A percentile compares a stretch with the other conserved stretches of the same genome.
These are phyloP conservation scores for Hortiboletus flavorubellus DNA, from an alignment of 768 basidiomycete genomes.

Conservation along the genomic window DNA sequence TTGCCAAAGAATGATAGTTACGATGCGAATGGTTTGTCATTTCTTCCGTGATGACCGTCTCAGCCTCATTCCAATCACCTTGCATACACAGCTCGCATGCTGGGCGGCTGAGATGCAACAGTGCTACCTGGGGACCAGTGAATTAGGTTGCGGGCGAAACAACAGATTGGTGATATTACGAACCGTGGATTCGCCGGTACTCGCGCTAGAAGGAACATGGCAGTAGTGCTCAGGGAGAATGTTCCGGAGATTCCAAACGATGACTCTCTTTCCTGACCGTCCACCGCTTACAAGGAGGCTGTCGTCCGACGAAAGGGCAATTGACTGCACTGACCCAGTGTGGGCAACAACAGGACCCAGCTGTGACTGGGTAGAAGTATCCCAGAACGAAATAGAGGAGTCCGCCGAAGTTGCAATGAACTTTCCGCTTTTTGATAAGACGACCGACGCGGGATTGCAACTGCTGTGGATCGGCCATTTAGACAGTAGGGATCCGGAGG, in stretches of 20 bases:
- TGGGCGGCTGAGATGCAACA: conserved; percentile 2
- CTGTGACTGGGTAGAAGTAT: conserved; percentile 5
- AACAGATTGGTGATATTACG: neutral
- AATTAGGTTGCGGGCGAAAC: neutral
- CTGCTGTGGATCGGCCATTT: conserved; percentile 11
- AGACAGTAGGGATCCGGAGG: conserved; percentile 9
- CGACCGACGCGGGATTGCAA: conserved; percentile 5
- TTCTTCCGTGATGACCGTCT: conserved; percentile 7
- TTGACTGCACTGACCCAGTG: conserved; percentile 7
- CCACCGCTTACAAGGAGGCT: conserved; percentile 10
- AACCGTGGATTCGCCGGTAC: neutral
- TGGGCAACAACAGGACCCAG: conserved; percentile 9
- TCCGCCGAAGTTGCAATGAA: conserved; percentile 11
- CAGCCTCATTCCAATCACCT: conserved; percentile 6
- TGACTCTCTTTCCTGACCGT: conserved; percentile 3
- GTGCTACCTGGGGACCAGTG: neutral
- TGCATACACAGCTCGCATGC: conserved; percentile 5
- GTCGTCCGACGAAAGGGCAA: conserved; percentile 10
- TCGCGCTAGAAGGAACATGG: neutral
- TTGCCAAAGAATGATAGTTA: neutral
- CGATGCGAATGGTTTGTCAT: neutral
- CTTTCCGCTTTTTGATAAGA: conserved; percentile 8
- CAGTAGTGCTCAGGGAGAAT: conserved; percentile 8
- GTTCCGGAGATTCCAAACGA: conserved; percentile 4
- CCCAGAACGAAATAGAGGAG: conserved; percentile 14